Conservation (phyloP, 108 stramenopile species). For the Cylindrotheca closterium region DNA sequence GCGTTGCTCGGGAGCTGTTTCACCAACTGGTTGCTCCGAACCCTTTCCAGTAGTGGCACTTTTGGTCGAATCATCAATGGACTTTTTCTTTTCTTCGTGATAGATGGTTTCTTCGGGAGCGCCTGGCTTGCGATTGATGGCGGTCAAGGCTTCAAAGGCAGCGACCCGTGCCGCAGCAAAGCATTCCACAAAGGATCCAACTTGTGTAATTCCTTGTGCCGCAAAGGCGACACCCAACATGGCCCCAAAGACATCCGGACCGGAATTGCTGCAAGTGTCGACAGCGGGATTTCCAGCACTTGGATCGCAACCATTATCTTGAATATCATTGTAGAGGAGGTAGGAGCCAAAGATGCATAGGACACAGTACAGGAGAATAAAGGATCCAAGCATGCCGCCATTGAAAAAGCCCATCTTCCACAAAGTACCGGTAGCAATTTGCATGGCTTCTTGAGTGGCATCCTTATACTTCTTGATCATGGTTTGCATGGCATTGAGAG, state of each 20-base stretch:
- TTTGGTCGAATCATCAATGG: background rate
- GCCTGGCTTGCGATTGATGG: conserved; percentile 57
- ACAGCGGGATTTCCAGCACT: conserved; percentile 33
- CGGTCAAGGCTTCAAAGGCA: conserved; percentile 42
- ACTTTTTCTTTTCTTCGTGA: background rate
- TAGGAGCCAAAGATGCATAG: conserved; percentile 68
- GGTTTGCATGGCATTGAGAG: conserved; percentile 43
- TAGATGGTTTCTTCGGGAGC: background rate
- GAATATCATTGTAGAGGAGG: conserved; percentile 57
- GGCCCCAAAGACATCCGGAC: conserved; percentile 64
- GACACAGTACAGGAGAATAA: conserved; percentile 5
- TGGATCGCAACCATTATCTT: conserved; percentile 63
- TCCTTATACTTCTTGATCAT: conserved; percentile 44
- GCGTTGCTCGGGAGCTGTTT: conserved; percentile 5
- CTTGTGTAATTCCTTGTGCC: conserved; percentile 60
- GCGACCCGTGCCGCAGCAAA: conserved; percentile 60
- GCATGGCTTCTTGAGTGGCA: conserved; percentile 65
- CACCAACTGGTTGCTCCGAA: background rate
- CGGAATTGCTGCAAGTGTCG: conserved; percentile 41
- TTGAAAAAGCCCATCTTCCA: conserved; percentile 55
- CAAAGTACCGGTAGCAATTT: conserved; percentile 28
- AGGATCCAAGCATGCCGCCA: conserved; percentile 56
- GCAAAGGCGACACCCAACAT: conserved; percentile 77
- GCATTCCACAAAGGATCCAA: conserved; percentile 63
- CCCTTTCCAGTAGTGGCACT: background rate